Evolutionary conservation across 495 filamentous ascomycete genomes (phyloP).

Genomic region (Penicillium crystallinum): DNA sequence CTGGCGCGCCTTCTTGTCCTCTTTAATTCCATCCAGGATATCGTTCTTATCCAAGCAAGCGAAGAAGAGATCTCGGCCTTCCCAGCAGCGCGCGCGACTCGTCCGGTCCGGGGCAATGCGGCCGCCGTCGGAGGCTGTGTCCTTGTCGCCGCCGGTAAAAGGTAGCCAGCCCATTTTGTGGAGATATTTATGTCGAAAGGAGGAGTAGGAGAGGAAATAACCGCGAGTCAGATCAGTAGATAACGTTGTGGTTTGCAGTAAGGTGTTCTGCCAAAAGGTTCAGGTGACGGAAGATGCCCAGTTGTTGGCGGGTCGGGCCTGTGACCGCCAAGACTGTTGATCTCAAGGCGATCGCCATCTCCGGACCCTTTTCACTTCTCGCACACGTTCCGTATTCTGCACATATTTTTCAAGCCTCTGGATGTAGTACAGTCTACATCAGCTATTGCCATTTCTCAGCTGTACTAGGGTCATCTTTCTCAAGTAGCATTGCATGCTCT

Average conservation of each 20-base stretch:
- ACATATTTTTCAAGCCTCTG: background rate
- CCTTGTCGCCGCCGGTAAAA: constrained; percentile 38
- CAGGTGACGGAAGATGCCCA: background rate
- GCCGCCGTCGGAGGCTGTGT: constrained; percentile 50
- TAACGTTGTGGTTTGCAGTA: background rate
- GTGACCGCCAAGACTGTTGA: constrained; percentile 6
- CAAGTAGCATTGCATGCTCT: constrained; percentile 9
- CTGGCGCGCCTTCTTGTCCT: constrained; percentile 57
- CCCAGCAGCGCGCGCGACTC: constrained; percentile 79
- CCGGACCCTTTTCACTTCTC: background rate
- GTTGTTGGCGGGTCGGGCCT: constrained; percentile 1
- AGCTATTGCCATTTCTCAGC: background rate
- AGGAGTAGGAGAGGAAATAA: background rate
- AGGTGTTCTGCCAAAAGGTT: background rate
- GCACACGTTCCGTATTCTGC: background rate
- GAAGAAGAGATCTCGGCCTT: constrained; percentile 80
- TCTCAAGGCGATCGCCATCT: background rate
- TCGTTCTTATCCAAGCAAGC: constrained; percentile 71
- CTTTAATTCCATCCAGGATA: constrained; percentile 80
- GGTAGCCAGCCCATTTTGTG: constrained; percentile 45
- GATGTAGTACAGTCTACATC: background rate
- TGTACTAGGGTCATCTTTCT: background rate
- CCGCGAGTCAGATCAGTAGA: background rate
- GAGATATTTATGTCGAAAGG: background rate
- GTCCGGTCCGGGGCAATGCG: constrained; percentile 70